Conservation (phyloP, 2,329 filamentous ascomycete genomes). For the Annulohypoxylon truncatum region DNA sequence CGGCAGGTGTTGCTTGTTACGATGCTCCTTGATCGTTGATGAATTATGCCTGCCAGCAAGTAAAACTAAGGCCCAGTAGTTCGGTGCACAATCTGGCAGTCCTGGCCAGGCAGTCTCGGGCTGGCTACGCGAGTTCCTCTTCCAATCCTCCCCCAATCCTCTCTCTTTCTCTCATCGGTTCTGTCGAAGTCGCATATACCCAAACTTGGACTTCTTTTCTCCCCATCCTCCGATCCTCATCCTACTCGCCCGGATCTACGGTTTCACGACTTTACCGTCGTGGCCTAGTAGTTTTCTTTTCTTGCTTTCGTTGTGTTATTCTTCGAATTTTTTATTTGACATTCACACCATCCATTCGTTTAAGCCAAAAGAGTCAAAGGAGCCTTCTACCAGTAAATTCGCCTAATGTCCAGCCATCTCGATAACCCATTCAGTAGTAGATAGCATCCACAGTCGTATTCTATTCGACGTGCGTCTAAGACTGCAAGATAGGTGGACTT, state of each 20-base stretch:
- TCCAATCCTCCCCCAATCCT: conserved; percentile 12
- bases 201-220: conserved; percentile 36
- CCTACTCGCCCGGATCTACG: conserved; percentile 42
- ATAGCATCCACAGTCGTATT: conserved; percentile 26
- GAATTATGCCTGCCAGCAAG: background rate
- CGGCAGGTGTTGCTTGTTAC: conserved; percentile 3
- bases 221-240: conserved; percentile 34
- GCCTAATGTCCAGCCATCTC: conserved; percentile 15
- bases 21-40: conserved; percentile 1
- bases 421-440: conserved; percentile 22
- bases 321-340: conserved; percentile 35
- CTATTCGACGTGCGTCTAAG: conserved; percentile 27
- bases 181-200: conserved; percentile 31
- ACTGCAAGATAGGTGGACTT: conserved; percentile 9
- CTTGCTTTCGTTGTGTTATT: conserved; percentile 41
- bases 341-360: conserved; percentile 33
- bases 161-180: conserved; percentile 22
- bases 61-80: conserved; percentile 29
- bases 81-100: conserved; percentile 30
- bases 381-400: conserved; percentile 4
- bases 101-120: background rate
- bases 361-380: conserved; percentile 18
- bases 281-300: conserved; percentile 42
- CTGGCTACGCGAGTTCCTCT: conserved; percentile 20
- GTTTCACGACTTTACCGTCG: conserved; percentile 46